Base-by-base conservation (phyloP, 2,329 filamentous ascomycete genomes). In the Fusarium incarnatum region DNA sequence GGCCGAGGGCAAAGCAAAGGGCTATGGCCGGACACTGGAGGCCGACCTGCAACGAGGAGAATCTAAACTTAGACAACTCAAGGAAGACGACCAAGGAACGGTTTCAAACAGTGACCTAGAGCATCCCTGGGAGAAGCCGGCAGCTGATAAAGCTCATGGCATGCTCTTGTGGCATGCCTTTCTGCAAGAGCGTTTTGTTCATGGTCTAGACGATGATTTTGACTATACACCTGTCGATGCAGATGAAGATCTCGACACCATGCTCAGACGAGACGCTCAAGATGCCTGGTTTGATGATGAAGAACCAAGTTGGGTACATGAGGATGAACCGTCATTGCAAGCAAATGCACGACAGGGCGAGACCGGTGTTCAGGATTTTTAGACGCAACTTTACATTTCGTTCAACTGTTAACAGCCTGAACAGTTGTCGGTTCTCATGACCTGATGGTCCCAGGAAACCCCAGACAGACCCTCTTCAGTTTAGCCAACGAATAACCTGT, bases 221-320 rank as follows among this genome's bases (percentile, higher is more conserved):
- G 91, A 95, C 66, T 97, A 97, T 76, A 78, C 74, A 2, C 74
- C 70, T 5, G 90, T 97, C 8, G 94, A 97, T 76, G 82, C 83
- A 37, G 89, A 92, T 74, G 90, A 94, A 30, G 89, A 90, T 22
- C 90, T 89, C 59, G 93, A 97, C 77, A 88, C 79, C 77, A 80
- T 83, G 79, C 85, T 76, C 83, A 88, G 82, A 67, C 81, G 84
- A n/a, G 89, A 91, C 55, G 83, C 83, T 16, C 86, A 95, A 78
- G 93, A 97, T 40, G 85, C 85, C 22, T 97, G 92, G 83, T 94
- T 97, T 76, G 92, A 94, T 23, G 89, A 89, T 8, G 91, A 97
- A 82, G 90, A 92, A 72, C 91, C 92, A 0, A 84, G 85, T 49
- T 93, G 91, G 87, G 83, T 86, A 30, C 82, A 83, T 41, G 84